Evolutionary conservation across 2,329 filamentous ascomycete species (phyloP), one percentile per base, ranked within the genome.

Genomic region (Huntiella savannae): DNA sequence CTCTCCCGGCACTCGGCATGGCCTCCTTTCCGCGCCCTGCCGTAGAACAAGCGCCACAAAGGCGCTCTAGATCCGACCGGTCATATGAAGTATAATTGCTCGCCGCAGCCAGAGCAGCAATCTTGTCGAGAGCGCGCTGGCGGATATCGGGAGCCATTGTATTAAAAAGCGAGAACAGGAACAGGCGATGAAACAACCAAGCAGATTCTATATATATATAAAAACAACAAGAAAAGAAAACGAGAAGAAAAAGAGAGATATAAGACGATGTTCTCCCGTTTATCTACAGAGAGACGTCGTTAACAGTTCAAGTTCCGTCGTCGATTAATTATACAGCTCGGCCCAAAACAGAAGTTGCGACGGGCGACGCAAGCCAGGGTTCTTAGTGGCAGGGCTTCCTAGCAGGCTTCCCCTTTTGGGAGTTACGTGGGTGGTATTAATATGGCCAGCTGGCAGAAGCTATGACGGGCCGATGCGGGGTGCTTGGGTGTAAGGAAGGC

Each of bases 71-170:
- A 52, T 79, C 76, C 43, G 75, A 75, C 57, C 69, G 67, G 55
- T 79, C 74, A 53, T 73, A 73, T 2, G 71, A 64, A 10, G 67
- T 63, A 39, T 63, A 60, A 13, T 72, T 62, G 57, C 63, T 70
- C 37, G 67, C 63, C 22, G 75, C 72, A 11, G 76, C 77, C 46
- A 80, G 65, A 40, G 68, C 66, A 37, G 76, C 76, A 53, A 80
- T 77, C 62, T 75, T 78, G 60, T 78, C 66, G 48, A 80, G 64
- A 53, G 76, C 76, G 57, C 67, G 68, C 52, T 70, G 71, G 57
- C 76, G 73, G 51, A 79, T 69, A 54, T 73, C 66, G 57, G 68
- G 67, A 52, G 67, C 62, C 62, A 73, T 73, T 49, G 46, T 42
- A 36, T 15, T 3, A 19, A 36, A 11, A 1, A 6, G 16, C 32